Percentiles rank a stretch among this genome's conserved stretches.
phyloP scores from a whole-genome alignment of 257 asterid genomes.

The Lithospermum erythrorhizon region DNA sequence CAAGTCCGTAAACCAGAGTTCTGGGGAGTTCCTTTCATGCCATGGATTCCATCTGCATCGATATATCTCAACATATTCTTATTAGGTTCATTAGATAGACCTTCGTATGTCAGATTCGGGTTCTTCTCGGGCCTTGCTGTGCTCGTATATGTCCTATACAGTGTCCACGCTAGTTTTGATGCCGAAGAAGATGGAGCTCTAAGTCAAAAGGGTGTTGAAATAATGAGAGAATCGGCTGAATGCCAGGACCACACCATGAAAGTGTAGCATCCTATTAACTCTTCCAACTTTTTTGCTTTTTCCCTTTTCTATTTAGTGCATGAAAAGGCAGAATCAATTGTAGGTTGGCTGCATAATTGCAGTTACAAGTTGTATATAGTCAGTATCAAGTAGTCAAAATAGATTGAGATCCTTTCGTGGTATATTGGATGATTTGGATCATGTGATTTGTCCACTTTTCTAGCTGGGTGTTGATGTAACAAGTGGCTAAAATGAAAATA shows the following conservation, averaged over 20 bases:
- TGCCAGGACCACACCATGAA: constrained; percentile 32
- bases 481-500: neutral
- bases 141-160: constrained; percentile 54
- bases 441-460: constrained; percentile 18
- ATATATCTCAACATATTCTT: constrained; percentile 78
- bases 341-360: constrained; percentile 17
- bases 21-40: constrained; percentile 98
- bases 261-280: constrained; percentile 24
- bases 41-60: constrained; percentile 87
- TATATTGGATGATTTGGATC: constrained; percentile 15
- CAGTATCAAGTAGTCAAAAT: constrained; percentile 11
- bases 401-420: constrained; percentile 12
- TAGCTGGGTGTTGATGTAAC: neutral
- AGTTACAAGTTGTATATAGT: constrained; percentile 34
- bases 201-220: constrained; percentile 38
- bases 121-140: constrained; percentile 59
- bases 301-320: constrained; percentile 11
- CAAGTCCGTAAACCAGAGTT: constrained; percentile 67
- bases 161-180: constrained; percentile 90
- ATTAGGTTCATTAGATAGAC: constrained; percentile 57
- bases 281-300: constrained; percentile 22
- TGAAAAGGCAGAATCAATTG: constrained; percentile 1
- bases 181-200: constrained; percentile 65
- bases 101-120: constrained; percentile 64
- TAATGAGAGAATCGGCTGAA: constrained; percentile 38